Conservation (phyloP, 2,329 filamentous ascomycete genomes). For the Xylariales sp. region DNA sequence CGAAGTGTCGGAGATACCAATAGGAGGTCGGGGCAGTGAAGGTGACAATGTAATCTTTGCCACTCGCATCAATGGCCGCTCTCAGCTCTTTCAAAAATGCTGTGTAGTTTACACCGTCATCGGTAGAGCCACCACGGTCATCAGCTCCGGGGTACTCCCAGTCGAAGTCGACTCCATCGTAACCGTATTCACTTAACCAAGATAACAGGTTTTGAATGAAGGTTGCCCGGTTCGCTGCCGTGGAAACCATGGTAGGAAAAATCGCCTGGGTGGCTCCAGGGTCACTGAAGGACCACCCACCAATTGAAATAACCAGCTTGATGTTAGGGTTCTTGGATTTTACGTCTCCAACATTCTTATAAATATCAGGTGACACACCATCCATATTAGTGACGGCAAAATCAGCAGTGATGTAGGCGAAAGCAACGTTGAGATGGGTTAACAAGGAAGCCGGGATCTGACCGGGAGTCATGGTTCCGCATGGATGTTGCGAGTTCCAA, state of each 20-base stretch:
- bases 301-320: constrained; percentile 29
- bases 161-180: constrained; percentile 15
- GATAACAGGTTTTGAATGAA: constrained; percentile 17
- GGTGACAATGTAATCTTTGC: constrained; percentile 3
- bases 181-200: constrained; percentile 17
- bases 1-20: constrained; percentile 14
- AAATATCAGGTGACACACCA: constrained; percentile 8
- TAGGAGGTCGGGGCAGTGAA: constrained; percentile 7
- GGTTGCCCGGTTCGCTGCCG: constrained; percentile 3
- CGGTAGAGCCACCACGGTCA: constrained; percentile 11
- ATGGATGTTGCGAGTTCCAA: constrained; percentile 15
- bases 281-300: constrained; percentile 37
- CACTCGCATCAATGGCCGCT: not conserved
- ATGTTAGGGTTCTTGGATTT: constrained; percentile 22
- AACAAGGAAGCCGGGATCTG: constrained; percentile 36
- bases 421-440: constrained; percentile 26
- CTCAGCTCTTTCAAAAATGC: constrained; percentile 38
- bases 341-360: constrained; percentile 21
- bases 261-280: constrained; percentile 15
- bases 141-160: constrained; percentile 15
- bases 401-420: constrained; percentile 24
- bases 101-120: constrained; percentile 12
- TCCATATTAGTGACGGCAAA: constrained; percentile 26
- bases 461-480: constrained; percentile 28
- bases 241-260: constrained; percentile 19